Conservation (phyloP, 1,139 yeast species). For the Yamadazyma dushanensis region DNA sequence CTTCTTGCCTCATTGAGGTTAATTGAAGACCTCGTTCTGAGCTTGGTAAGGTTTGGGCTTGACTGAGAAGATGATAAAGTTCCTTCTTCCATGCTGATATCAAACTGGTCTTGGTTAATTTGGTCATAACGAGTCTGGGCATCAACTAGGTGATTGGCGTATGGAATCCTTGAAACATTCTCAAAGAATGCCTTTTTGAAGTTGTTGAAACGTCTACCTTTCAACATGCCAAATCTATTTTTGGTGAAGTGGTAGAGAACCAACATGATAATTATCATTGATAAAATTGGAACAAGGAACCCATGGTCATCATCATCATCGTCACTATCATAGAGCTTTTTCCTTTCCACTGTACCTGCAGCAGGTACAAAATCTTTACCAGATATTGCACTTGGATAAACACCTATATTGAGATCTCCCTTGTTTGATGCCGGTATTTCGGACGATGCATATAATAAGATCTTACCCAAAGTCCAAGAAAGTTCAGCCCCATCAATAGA, state of each 20-base stretch:
- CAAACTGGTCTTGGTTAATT: constrained; percentile 21
- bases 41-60: constrained; percentile 24
- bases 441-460: constrained; percentile 58
- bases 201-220: constrained; percentile 15
- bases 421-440: constrained; percentile 33
- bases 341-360: constrained; percentile 18
- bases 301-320: constrained; percentile 24
- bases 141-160: constrained; percentile 13
- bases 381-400: constrained; percentile 52
- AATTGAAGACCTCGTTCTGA: constrained; percentile 43
- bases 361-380: constrained; percentile 43
- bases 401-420: constrained; percentile 41
- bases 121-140: constrained; percentile 15
- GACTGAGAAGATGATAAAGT: constrained; percentile 19
- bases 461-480: constrained; percentile 69
- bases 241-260: constrained; percentile 10
- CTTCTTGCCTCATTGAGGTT: constrained; percentile 27
- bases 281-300: constrained; percentile 12
- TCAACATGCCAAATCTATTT: constrained; percentile 9
- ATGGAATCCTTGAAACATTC: constrained; percentile 21
- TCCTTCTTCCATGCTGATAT: constrained; percentile 36
- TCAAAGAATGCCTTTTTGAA: constrained; percentile 15
- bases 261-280: constrained; percentile 21
- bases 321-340: constrained; percentile 18
- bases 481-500: constrained; percentile 60